Evolutionary conservation across 257 asterid genomes (phyloP).

Genomic region (Penstemon eatonii): DNA sequence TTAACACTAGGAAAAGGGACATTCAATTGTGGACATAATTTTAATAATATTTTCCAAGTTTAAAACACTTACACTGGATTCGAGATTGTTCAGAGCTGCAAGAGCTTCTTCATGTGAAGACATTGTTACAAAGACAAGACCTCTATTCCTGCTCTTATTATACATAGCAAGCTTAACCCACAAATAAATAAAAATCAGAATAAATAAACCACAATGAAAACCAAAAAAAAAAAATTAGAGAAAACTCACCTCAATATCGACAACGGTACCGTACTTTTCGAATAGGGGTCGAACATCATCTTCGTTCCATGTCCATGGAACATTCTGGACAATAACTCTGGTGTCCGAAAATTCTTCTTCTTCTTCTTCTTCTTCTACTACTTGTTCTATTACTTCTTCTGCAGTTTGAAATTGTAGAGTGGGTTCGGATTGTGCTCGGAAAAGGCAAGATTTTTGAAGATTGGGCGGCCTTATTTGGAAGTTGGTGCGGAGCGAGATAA

Average conservation of each 20-base stretch:
- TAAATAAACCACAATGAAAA: neutral
- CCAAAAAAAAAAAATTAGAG: neutral
- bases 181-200: neutral
- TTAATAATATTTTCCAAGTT: too few relatives aligned
- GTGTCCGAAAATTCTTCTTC: slow-evolving; percentile 43
- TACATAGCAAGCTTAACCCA: neutral
- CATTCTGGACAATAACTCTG: slow-evolving; percentile 72
- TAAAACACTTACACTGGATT: neutral
- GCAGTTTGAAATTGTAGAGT: slow-evolving; percentile 26
- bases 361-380: slow-evolving; percentile 31
- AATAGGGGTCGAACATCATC: slow-evolving; percentile 77
- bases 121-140: slow-evolving; percentile 16
- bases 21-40: too few relatives aligned
- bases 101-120: neutral
- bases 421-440: slow-evolving; percentile 34
- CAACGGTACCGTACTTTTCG: slow-evolving; percentile 63
- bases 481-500: slow-evolving; percentile 27
- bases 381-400: slow-evolving; percentile 10
- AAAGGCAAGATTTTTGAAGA: slow-evolving; percentile 29
- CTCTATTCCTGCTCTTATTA: neutral
- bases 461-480: slow-evolving; percentile 29
- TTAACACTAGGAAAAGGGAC: too few relatives aligned
- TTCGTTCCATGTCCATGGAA: slow-evolving; percentile 72
- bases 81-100: neutral
- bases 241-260: slow-evolving; percentile 67